Evolutionary conservation across 495 filamentous ascomycete species (phyloP), one percentile per base, ranked within the genome.

Genomic region (Podospora bellae-mahoneyi): DNA sequence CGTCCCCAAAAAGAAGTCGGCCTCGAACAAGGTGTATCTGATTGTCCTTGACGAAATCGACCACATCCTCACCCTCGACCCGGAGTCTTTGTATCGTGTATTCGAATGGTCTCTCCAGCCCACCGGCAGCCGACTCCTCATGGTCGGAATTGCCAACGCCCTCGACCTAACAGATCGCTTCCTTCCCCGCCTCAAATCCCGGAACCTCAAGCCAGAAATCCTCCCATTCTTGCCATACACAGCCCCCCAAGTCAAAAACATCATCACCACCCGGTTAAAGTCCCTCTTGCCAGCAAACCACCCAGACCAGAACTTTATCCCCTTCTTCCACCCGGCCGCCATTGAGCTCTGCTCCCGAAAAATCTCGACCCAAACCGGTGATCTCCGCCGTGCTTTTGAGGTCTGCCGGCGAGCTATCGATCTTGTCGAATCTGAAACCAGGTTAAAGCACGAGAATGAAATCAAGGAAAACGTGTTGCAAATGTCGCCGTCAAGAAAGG

Each of bases 131-230:
- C 87, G 86, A 10, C 87, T 99, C 2, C 80, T 94, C 26, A 79
- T 98, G 27, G 85, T 99, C 54, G 95, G 95, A 54, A 97, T 99
- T 73, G 96, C 95, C 62, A 99, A 99, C 73, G 96, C 95, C 2
- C 84, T 99, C 64, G 95, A 99, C 74, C 80, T 99, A 55, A 97
- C 96, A 0, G 94, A 97, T 74, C 91, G 96, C 20, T 96, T 97
- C 68, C 87, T 99, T 19, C 95, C 96, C 44, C 90, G 95, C 13
- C 84, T 99, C 26, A 98, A 97, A 80, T 90, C 93, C 2, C 91
- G 93, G 62, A 94, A 94, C 69, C 80, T 98, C 64, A 95, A 92
- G 78, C 95, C 95, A 16, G 88, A 90, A 56, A 84, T 97, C 1
- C 87, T 99, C 18, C 93, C 95, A 4, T 97, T 99, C 76, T 80